Evolutionary conservation across 2,329 filamentous ascomycete species (phyloP).

Genomic region (Botryotinia globosa): DNA sequence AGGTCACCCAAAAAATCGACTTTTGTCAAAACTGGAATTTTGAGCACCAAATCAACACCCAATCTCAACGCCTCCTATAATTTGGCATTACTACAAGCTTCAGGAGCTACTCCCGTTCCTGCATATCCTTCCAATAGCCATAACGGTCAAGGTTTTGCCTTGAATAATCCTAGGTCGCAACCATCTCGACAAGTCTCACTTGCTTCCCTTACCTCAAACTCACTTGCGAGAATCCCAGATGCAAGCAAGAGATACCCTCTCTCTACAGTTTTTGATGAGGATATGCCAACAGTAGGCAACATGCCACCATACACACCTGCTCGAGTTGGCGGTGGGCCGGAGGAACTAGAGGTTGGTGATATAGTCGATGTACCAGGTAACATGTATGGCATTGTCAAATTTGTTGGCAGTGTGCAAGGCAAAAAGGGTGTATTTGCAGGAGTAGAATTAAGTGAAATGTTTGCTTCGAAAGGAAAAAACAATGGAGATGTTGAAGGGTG

Average conservation of each 20-base stretch:
- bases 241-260: constrained; percentile 61
- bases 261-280: constrained; percentile 51
- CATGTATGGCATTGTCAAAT: constrained; percentile 88
- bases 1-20: constrained; percentile 18
- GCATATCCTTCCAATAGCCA: neutral
- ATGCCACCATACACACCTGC: constrained; percentile 57
- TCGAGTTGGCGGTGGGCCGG: constrained; percentile 45
- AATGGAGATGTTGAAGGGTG: constrained; percentile 94
- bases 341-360: constrained; percentile 71
- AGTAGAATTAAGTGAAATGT: constrained; percentile 81
- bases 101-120: constrained; percentile 9
- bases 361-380: constrained; percentile 86
- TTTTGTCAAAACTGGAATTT: constrained; percentile 17
- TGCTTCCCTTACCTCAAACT: constrained; percentile 63
- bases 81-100: constrained; percentile 19
- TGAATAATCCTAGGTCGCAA: constrained; percentile 9
- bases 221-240: constrained; percentile 65
- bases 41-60: constrained; percentile 54
- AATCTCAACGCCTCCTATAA: constrained; percentile 49
- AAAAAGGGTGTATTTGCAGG: constrained; percentile 92
- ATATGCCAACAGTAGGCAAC: constrained; percentile 40
- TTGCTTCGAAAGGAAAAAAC: constrained; percentile 84
- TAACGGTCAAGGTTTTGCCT: constrained; percentile 10
- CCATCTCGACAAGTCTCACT: constrained; percentile 65
- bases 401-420: constrained; percentile 79